phyloP scores from a whole-genome alignment of 1,139 yeast genomes.

The Blastobotrys arbuscula region DNA sequence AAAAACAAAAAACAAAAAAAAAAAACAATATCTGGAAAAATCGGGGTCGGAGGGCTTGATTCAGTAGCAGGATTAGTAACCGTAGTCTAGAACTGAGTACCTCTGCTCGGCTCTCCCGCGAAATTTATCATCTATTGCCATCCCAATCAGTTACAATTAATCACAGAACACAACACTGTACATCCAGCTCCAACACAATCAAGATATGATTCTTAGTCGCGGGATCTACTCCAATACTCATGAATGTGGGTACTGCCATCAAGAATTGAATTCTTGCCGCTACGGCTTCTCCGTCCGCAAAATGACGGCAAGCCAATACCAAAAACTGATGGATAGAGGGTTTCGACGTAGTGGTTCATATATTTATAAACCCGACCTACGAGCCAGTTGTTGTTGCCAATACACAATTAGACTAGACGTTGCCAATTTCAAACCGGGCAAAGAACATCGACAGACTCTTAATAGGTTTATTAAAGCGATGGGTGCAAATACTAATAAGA shows the following conservation, averaged over 20 bases:
- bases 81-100: no score
- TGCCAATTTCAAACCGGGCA: constrained; percentile 43
- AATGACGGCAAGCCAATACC: constrained; percentile 53
- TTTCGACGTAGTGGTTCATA: constrained; percentile 75
- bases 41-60: no score
- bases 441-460: constrained; percentile 62
- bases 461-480: constrained; percentile 47
- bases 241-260: constrained; percentile 51
- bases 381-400: constrained; percentile 74
- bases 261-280: constrained; percentile 37
- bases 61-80: no score
- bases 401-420: constrained; percentile 69
- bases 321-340: constrained; percentile 60
- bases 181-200: no score
- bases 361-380: constrained; percentile 66
- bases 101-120: no score
- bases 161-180: no score
- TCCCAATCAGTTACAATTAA: no score
- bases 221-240: constrained; percentile 26
- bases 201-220: neutral
- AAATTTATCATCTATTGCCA: no score
- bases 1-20: no score
- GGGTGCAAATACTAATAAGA: constrained; percentile 17
- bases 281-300: constrained; percentile 43
- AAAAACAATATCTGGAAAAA: no score